Percentiles rank a stretch among this genome's conserved stretches.
These are phyloP conservation scores for Omphalotus olearius DNA, from an alignment of 1,284 basidiomycete genomes.

Conservation along the genomic window DNA sequence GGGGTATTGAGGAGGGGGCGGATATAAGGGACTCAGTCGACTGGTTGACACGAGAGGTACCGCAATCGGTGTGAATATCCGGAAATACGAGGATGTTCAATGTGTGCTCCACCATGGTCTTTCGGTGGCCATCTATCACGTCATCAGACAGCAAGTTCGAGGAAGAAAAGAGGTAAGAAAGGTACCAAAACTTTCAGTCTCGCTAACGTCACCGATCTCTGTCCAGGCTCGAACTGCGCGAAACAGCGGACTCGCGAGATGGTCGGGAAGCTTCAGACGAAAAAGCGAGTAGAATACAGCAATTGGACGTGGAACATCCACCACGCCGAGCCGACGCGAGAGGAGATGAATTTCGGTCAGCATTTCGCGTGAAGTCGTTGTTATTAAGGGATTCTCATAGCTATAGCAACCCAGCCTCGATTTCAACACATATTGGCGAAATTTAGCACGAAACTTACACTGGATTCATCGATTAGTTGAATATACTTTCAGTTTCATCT, in stretches of 20 bases:
- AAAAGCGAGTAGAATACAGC: conserved; percentile 55
- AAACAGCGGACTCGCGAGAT: conserved; percentile 44
- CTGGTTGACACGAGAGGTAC: conserved; percentile 22
- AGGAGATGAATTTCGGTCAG: conserved; percentile 66
- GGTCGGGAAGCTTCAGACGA: conserved; percentile 36
- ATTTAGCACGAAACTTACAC: conserved; percentile 23
- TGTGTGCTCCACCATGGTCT: conserved; percentile 67
- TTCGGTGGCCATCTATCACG: conserved; percentile 54
- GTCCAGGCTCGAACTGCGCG: conserved; percentile 63
- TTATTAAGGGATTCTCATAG: conserved; percentile 73
- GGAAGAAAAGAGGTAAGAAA: conserved; percentile 13
- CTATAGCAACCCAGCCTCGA: conserved; percentile 25
- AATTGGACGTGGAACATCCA: conserved; percentile 63
- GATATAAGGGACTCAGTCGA: conserved; percentile 31
- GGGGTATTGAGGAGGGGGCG: too few relatives aligned
- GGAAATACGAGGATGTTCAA: conserved; percentile 54
- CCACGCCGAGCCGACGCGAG: conserved; percentile 47
- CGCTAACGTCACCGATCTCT: conserved; percentile 66
- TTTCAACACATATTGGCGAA: conserved; percentile 2
- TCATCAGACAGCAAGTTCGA: conserved; percentile 5
- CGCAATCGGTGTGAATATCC: conserved; percentile 41
- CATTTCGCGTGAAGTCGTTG: conserved; percentile 64
- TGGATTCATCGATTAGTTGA: conserved; percentile 13
- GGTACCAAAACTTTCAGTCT: conserved; percentile 74
- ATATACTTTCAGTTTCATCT: not conserved